phyloP scores from a whole-genome alignment of 306 rosid genomes.

The Benincasa hispida region DNA sequence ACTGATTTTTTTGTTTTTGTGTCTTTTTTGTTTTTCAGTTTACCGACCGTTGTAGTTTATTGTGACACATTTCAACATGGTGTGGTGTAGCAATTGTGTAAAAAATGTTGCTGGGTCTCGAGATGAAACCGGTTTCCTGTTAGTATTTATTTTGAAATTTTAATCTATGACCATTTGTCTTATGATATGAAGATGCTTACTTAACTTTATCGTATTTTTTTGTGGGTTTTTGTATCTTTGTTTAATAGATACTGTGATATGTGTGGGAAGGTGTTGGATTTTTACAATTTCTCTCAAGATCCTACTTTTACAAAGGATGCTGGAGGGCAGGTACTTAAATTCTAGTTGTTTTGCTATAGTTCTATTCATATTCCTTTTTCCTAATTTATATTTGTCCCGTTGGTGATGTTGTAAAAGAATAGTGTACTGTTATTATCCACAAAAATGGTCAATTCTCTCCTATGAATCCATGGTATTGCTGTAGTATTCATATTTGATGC shows the following conservation, averaged over 20 bases:
- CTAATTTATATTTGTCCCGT: not conserved
- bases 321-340: slow-evolving; percentile 11
- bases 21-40: not conserved
- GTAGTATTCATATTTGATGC: not conserved
- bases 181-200: not conserved
- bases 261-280: slow-evolving; percentile 21
- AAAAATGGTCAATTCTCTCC: not conserved
- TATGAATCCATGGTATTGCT: not conserved
- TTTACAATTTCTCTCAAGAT: slow-evolving; percentile 5
- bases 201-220: not conserved
- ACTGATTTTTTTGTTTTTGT: not conserved
- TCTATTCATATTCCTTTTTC: not conserved
- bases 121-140: slow-evolving; percentile 5
- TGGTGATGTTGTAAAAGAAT: not conserved
- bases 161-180: not conserved
- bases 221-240: not conserved
- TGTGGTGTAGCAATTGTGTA: slow-evolving; percentile 9
- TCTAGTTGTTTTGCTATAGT: not conserved
- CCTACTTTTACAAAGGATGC: slow-evolving; percentile 13
- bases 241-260: slow-evolving; percentile 7
- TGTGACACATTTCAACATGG: slow-evolving; percentile 1
- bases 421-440: not conserved
- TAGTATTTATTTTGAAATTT: not conserved
- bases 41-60: not conserved
- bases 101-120: slow-evolving; percentile 6